Evolutionary conservation across 495 filamentous ascomycete genomes (phyloP).

Genomic region (Aspergillus ostianus): DNA sequence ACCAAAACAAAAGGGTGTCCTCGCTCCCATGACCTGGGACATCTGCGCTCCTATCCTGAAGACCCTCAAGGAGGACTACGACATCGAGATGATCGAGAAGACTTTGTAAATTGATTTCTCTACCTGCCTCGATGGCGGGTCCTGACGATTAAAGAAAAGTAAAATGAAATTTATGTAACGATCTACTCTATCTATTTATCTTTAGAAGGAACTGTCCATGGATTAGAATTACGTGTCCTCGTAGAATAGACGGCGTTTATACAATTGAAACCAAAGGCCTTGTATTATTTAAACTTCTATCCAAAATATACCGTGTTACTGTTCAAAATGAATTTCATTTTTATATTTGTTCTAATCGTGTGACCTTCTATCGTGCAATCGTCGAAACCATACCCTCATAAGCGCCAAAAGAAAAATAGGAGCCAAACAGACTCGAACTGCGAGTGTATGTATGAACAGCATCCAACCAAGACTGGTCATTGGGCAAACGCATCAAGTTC

Average conservation of each 20-base stretch:
- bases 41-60: slow-evolving; percentile 67
- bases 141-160: not conserved
- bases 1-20: slow-evolving; percentile 49
- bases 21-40: slow-evolving; percentile 76
- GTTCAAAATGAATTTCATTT: slow-evolving; percentile 14
- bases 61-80: slow-evolving; percentile 66
- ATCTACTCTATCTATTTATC: not conserved
- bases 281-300: too few relatives aligned
- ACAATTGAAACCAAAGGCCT: too few relatives aligned
- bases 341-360: slow-evolving; percentile 21
- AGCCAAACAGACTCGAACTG: not conserved
- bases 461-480: slow-evolving; percentile 1
- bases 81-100: slow-evolving; percentile 46
- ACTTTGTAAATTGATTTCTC: slow-evolving; percentile 30
- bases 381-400: slow-evolving; percentile 17
- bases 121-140: not conserved
- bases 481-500: not conserved
- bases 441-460: not conserved
- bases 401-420: slow-evolving; percentile 3
- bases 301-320: too few relatives aligned
- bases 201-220: not conserved
- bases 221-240: not conserved
- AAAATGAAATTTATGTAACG: not conserved
- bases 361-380: slow-evolving; percentile 25
- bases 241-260: not conserved